Evolutionary conservation across 2,329 filamentous ascomycete genomes (phyloP), one percentile per base, ranked within the genome.

Genomic region (Bertia moriformis): DNA sequence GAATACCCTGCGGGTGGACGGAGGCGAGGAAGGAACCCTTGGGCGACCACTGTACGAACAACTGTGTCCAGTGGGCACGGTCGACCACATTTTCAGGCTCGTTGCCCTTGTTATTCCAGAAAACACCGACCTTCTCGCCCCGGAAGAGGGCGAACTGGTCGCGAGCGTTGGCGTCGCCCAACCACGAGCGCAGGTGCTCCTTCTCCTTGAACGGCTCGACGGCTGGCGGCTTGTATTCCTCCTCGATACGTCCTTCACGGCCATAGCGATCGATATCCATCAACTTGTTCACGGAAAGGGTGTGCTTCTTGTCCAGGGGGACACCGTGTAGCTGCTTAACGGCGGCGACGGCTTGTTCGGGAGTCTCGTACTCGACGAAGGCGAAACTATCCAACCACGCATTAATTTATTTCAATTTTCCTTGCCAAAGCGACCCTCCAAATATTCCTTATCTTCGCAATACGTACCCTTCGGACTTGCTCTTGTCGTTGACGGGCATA

Each of bases 21-120:
- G 89, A 96, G 42, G 88, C 89, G 45, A 98, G 73, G 62, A 77
- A 98, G 40, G 89, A 96, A 49, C 91, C 91, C 48, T 84, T 78
- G 33, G 91, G 91, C 41, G 91, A 96, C 91, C 91, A 98, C 64
- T 94, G 86, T 38, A 98, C 81, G 56, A 98, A 98, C 27, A 85
- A 85, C 62, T 98, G 91, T 43, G 91, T 98, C 91, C 91, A 98
- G 69, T 93, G 84, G 52, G 83, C 78, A 49, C 91, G 81, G 54
- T 96, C 89, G 42, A 98, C 85, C 27, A 95, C 74, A 46, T 74
- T 77, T 60, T 98, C 91, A 3, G 89, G 87, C 17, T 71, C 62
- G 43, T 95, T 88, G 62, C 83, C 89, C 64, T 93, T 91, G 69
- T 93, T 93, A 67, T 96, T 96, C 89, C 89, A 98, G 70, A 83